Evolutionary conservation across 768 basidiomycete genomes (phyloP), one percentile per base, ranked within the genome.

Genomic region (Boletus rubroflammeus): DNA sequence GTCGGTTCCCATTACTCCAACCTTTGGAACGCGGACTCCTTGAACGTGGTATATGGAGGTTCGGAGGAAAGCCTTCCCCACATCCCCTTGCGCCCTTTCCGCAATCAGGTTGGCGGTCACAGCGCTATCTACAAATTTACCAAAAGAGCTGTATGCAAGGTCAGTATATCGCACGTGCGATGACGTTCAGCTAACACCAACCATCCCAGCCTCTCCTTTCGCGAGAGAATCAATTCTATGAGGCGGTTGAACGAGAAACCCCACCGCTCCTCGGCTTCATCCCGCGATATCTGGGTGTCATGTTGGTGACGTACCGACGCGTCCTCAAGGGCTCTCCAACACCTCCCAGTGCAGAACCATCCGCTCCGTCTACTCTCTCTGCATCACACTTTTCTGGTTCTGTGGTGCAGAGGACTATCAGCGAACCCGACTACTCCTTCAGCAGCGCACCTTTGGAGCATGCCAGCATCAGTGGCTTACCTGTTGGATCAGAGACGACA

Each of bases 71-170:
- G 79, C 55, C 73, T 92, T 41, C 90, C 90, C 2, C 91, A 94
- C 54, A 93, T 99, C 45, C 96, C 95, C 32, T 76, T 99, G 8
- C 85, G 89, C 45, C 97, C 97, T 6, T 99, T 98, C 73, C 85
- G 91, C 46, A 97, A 99, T 63, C 95, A 98, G 73, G 97, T 99
- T 29, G 97, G 97, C 39, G 97, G 97, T 3, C 97, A 99, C 69
- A 92, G 84, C 60, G 89, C 93, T 53, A 97, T 99, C 63, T 98
- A 98, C 74, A 94, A 95, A 67, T 98, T 99, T 61, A 98, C 95
- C 4, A 93, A 93, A 65, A 82, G 94, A 59, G 96, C 97, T 8
- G 94, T 99, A 15, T 99, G 97, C 78, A 99, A 99, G 85, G 96
- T 97, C 62, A 65, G 88, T 70, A 32, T 40, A 40, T 19, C 26